Conservation (phyloP, 2,329 filamentous ascomycete species). For the Lachnellula arida region DNA sequence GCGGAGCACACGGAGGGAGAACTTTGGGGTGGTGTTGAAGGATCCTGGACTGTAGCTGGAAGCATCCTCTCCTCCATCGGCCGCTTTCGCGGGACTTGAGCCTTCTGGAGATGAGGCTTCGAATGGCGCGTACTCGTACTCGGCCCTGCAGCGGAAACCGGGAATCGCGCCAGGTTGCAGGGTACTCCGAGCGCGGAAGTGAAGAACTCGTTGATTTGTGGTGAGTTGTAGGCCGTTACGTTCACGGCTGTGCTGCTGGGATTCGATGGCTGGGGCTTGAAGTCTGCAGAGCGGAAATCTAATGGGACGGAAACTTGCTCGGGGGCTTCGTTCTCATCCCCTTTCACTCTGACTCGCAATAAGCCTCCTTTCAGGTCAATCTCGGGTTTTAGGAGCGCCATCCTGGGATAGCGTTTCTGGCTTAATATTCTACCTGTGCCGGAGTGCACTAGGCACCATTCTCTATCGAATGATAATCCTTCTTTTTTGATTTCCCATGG, state of each 20-base stretch:
- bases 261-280: neutral
- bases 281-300: no score
- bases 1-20: constrained; percentile 49
- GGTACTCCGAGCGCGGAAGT: constrained; percentile 68
- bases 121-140: constrained; percentile 61
- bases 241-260: constrained; percentile 41
- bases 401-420: constrained; percentile 82
- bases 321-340: constrained; percentile 8
- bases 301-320: neutral
- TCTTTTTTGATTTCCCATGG: constrained; percentile 76
- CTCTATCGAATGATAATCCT: constrained; percentile 88
- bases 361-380: constrained; percentile 66
- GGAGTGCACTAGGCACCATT: constrained; percentile 91
- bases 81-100: constrained; percentile 37
- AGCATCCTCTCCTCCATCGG: constrained; percentile 11
- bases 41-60: constrained; percentile 42
- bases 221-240: neutral
- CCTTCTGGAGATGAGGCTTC: constrained; percentile 63
- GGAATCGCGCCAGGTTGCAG: constrained; percentile 81
- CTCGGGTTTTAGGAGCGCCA: constrained; percentile 75
- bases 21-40: constrained; percentile 50
- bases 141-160: constrained; percentile 56
- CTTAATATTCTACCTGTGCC: constrained; percentile 80
- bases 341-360: constrained; percentile 55
- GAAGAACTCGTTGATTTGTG: constrained; percentile 68